Evolutionary conservation across 441 rosid species (phyloP), one percentile per base, ranked within the genome.

Genomic region (Populus tomentosa): DNA sequence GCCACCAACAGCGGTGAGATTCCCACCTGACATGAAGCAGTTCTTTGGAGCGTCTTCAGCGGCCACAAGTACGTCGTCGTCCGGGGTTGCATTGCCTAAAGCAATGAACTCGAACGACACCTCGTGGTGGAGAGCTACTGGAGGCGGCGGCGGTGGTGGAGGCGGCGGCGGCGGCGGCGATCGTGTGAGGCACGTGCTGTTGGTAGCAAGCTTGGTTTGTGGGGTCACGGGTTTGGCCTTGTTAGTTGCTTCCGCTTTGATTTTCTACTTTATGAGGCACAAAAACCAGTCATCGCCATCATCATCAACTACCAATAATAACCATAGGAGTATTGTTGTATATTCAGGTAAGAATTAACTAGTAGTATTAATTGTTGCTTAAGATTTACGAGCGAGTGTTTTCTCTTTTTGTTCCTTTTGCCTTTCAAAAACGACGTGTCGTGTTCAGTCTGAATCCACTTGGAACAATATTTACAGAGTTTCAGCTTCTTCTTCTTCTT

Each of bases 201-300:
- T 91, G 71, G 85, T 87, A 70, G 92, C 87, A 32, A 88, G 88
- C 79, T 67, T 91, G 35, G 86, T 72, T 35, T 87, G 94, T 36
- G 97, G 98, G 2, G 84, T 78, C 79, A 73, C 89, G 10, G 98
- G 95, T 18, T 85, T 81, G 69, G 86, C 69, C 32, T 77, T 93
- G 88, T 68, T 93, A 33, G 79, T 81, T 74, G 86, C 84, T 77
- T 83, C 90, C 0, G 87, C 81, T 71, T 66, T 88, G 38, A 68
- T 91, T 64, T 89, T 81, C 72, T 36, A 84, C 71, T 78, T 82
- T 32, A 86, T 78, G 81, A 28, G 71, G 46, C 67, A 74, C 53
- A 80, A 84, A 35, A 85, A 67, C 28, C 26, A 23, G 23, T 4
- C 26, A 1, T 21, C 65, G 10, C 23, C 65, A 21, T 23, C 65